These are phyloP conservation scores for Eutypella sp. DNA, from an alignment of 2,329 filamentous ascomycete species.

Conservation along the genomic window DNA sequence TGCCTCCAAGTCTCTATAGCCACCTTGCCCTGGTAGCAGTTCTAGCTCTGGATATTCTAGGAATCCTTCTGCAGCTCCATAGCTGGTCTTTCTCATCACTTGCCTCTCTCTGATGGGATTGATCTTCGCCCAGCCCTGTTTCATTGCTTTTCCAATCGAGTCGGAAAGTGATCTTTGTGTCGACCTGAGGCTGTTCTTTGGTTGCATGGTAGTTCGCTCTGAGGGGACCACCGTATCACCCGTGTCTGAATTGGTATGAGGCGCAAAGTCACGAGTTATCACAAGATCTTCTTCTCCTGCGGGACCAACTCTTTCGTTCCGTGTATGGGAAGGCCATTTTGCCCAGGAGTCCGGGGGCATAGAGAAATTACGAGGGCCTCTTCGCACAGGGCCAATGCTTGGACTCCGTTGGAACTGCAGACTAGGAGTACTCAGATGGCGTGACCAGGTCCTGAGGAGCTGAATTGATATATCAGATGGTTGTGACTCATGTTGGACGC, in stretches of 20 bases:
- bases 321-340: conserved; percentile 28
- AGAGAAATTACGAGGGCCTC: conserved; percentile 3
- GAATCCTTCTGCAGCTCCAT: conserved; percentile 7
- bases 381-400: conserved; percentile 4
- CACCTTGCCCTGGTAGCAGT: conserved; percentile 25
- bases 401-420: conserved; percentile 5
- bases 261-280: conserved; percentile 20
- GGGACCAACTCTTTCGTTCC: conserved; percentile 20
- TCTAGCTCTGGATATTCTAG: conserved; percentile 33
- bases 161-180: conserved; percentile 17
- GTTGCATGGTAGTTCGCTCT: conserved; percentile 1
- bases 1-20: conserved; percentile 27
- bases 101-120: conserved; percentile 7
- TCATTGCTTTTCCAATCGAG: conserved; percentile 19
- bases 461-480: conserved; percentile 17
- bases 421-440: conserved; percentile 20
- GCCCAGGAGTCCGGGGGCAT: conserved; percentile 27
- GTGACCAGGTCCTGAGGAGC: conserved; percentile 24
- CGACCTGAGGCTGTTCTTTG: conserved; percentile 4
- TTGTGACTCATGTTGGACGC: conserved; percentile 3
- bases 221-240: conserved; percentile 5
- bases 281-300: conserved; percentile 22
- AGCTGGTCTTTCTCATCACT: conserved; percentile 1
- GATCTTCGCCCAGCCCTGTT: conserved; percentile 19
- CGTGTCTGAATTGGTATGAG: not conserved